Evolutionary conservation across 257 asterid genomes (phyloP).

Genomic region (Petunia secreta): DNA sequence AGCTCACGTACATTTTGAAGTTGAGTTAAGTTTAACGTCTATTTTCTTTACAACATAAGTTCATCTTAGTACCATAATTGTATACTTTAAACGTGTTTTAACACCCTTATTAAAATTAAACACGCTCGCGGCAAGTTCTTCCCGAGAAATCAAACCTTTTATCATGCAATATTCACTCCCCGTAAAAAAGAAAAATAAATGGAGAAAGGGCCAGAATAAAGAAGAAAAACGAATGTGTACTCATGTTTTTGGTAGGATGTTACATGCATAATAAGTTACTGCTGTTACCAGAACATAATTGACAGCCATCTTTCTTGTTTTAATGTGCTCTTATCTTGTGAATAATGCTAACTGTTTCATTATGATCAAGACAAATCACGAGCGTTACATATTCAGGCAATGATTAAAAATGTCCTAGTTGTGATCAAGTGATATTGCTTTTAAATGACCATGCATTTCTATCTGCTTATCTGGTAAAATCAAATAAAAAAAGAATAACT

Average conservation of each 20-base stretch:
- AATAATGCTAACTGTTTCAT: not conserved
- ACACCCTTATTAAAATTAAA: not conserved
- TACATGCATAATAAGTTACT: not conserved
- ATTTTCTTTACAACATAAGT: not conserved
- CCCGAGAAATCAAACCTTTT: not conserved
- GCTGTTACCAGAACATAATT: not conserved
- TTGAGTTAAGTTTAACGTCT: not conserved
- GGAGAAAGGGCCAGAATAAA: not conserved
- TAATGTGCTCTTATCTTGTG: constrained; percentile 3
- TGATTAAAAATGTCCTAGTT: not conserved
- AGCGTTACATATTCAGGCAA: constrained; percentile 8
- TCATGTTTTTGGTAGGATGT: not conserved
- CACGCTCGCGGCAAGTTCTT: not conserved
- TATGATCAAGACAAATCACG: not conserved
- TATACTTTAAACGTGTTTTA: not conserved
- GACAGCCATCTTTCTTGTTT: not conserved
- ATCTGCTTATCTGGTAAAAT: not conserved
- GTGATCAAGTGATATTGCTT: not conserved
- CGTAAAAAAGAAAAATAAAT: not conserved
- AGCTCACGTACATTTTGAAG: not conserved
- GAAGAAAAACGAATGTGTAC: not conserved
- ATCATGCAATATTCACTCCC: not conserved
- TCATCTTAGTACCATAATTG: not conserved
- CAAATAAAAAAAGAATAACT: not conserved
- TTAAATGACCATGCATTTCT: not conserved